A percentile compares a stretch with the other conserved stretches of the same genome.
These are phyloP conservation scores for Chytriomyces sp. DNA, from an alignment of 192 early-diverging fungal genomes.

Conservation along the genomic window DNA sequence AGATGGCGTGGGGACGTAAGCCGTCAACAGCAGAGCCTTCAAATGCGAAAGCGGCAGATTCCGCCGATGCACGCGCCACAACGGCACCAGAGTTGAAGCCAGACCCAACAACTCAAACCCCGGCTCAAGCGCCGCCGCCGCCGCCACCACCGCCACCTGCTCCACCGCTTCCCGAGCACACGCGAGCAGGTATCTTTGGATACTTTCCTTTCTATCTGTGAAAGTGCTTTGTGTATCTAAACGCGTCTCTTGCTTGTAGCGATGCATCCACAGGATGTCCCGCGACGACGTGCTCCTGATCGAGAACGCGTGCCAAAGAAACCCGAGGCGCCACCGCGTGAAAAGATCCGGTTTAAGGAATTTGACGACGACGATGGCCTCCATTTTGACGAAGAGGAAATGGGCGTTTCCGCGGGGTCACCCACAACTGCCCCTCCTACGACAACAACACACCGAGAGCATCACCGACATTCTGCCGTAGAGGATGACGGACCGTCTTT, in stretches of 20 bases:
- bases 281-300: no score
- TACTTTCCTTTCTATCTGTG: neutral
- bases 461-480: no score
- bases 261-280: neutral
- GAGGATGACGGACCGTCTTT: neutral
- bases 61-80: neutral
- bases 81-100: neutral
- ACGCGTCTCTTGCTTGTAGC: neutral
- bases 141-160: neutral
- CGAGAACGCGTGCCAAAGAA: no score
- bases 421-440: neutral
- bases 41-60: neutral
- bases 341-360: no score
- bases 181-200: neutral
- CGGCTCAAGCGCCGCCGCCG: neutral
- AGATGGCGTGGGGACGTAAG: neutral
- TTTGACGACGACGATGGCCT: neutral
- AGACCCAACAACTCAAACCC: no score
- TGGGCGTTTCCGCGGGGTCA: conserved; percentile 4
- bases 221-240: neutral
- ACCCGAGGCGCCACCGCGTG: no score
- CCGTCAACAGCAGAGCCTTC: neutral
- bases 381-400: conserved; percentile 15
- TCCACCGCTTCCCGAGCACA: neutral
- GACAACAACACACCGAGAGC: neutral